These are phyloP conservation scores for Lasiodiplodia citricola DNA, from an alignment of 2,329 filamentous ascomycete species.

Conservation along the genomic window DNA sequence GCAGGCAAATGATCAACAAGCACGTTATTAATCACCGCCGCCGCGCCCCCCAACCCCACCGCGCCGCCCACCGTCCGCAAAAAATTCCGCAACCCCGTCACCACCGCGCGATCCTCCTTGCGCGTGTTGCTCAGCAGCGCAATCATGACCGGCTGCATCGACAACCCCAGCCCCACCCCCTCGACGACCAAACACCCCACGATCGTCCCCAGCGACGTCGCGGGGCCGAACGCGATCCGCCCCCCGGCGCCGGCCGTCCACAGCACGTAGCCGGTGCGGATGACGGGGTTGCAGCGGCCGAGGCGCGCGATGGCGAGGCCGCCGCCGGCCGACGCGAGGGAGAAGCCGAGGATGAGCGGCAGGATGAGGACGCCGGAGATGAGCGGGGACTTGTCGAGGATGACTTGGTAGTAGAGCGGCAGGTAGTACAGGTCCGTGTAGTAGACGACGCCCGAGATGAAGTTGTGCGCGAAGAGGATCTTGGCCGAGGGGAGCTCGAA, in stretches of 20 bases:
- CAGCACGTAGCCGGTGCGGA: slow-evolving; percentile 56
- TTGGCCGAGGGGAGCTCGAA: slow-evolving; percentile 61
- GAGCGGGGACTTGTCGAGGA: slow-evolving; percentile 50
- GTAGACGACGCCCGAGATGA: slow-evolving; percentile 66
- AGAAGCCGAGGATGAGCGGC: slow-evolving; percentile 57
- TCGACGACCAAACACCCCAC: slow-evolving; percentile 46
- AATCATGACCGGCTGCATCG: slow-evolving; percentile 60
- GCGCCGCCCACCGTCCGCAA: slow-evolving; percentile 64
- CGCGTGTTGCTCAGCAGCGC: slow-evolving; percentile 58
- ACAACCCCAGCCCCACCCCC: slow-evolving; percentile 60
- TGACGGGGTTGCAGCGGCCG: slow-evolving; percentile 47
- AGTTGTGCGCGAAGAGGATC: slow-evolving; percentile 62
- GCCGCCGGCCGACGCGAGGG: slow-evolving; percentile 52
- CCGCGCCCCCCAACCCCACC: slow-evolving; percentile 62
- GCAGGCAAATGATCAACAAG: slow-evolving; percentile 35
- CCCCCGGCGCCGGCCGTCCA: slow-evolving; percentile 62
- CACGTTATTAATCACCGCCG: slow-evolving; percentile 48
- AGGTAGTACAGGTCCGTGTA: slow-evolving; percentile 66
- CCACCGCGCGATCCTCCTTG: slow-evolving; percentile 64
- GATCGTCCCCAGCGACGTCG: slow-evolving; percentile 55
- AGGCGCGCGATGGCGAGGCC: slow-evolving; percentile 62
- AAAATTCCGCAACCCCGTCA: slow-evolving; percentile 68
- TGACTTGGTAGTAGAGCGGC: slow-evolving; percentile 67
- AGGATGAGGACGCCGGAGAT: slow-evolving; percentile 59
- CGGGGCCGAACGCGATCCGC: slow-evolving; percentile 56